Evolutionary conservation across 768 basidiomycete genomes (phyloP).

Genomic region (Clitopilus passeckerianus): DNA sequence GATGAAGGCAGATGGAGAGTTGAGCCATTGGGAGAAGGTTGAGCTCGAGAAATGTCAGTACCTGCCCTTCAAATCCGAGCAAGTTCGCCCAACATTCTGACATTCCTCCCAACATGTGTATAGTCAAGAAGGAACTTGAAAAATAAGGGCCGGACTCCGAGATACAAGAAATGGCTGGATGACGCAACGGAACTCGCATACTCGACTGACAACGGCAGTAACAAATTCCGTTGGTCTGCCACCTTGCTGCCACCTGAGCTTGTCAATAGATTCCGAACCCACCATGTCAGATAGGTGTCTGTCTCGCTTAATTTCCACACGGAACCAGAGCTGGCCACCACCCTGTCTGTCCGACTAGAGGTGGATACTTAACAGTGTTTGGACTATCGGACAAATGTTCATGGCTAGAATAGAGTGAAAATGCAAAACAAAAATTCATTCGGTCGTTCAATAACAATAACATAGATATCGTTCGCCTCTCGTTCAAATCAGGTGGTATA

Average conservation of each 20-base stretch:
- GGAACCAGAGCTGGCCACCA: no score
- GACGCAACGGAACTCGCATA: neutral
- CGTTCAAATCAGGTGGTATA: slow-evolving; percentile 49
- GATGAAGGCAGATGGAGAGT: slow-evolving; percentile 14
- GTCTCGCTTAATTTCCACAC: no score
- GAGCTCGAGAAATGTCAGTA: slow-evolving; percentile 34
- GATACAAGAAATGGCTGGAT: neutral
- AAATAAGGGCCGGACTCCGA: neutral
- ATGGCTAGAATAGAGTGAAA: no score
- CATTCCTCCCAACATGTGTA: neutral
- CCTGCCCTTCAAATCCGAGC: neutral
- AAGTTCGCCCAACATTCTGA: neutral
- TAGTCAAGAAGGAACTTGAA: slow-evolving; percentile 8
- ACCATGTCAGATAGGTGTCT: no score
- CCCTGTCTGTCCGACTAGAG: no score
- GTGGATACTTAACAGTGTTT: no score
- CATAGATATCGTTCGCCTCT: neutral
- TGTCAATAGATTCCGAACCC: no score
- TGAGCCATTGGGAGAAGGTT: slow-evolving; percentile 31
- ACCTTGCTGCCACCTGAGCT: no score
- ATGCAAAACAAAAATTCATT: neutral
- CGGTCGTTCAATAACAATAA: neutral
- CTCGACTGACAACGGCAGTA: no score
- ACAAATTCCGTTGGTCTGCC: no score
- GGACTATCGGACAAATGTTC: no score